Evolutionary conservation across 176 grass and related monocot genomes (phyloP), one percentile per base, ranked within the genome.

Genomic region (Panicum miliaceum): DNA sequence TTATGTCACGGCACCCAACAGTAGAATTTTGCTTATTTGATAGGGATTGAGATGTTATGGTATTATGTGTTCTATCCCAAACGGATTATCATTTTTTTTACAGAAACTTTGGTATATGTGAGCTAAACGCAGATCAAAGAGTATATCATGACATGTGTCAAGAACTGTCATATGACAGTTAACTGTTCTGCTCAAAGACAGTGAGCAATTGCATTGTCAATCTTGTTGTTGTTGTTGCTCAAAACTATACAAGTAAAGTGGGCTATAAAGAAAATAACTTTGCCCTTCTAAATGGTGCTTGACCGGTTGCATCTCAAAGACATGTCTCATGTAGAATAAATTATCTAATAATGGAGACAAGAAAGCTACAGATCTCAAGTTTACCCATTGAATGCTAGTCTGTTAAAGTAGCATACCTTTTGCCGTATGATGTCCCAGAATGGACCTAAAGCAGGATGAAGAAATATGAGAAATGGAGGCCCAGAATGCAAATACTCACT

Each of bases 371-470:
- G 0, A 64, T 47, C 20, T 67, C 72, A 86, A 78, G 6, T 57
- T 46, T 66, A 29, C 7, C 57, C 4, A 57, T 86, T 42, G 50
- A 48, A 18, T 47, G 67, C 45, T 32, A 51, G 22, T 9, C 70
- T 64, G 57, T 18, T 56, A 76, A 27, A 73, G 19, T 29, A 79
- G 3, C 88, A 84, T 84, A 98, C 96, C 96, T 98, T 98, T 87
- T 96, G 96, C 36, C 84, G 84, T 43, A 80, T 90, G 70, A 92
- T 88, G 84, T 96, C 87, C 96, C 96, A 98, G 83, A 98, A 87
- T 87, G 96, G 96, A 78, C 96, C 96, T 87, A 98, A 87, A 89
- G 91, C 91, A 81, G 93, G 93, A 90, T 96, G 96, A 84, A 98
- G 93, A 86, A 98, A 98, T 85, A 98, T 92, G 86, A 98, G 89